Base-by-base conservation (phyloP, 2,329 filamentous ascomycete genomes). In the Falciphora oryzae region DNA sequence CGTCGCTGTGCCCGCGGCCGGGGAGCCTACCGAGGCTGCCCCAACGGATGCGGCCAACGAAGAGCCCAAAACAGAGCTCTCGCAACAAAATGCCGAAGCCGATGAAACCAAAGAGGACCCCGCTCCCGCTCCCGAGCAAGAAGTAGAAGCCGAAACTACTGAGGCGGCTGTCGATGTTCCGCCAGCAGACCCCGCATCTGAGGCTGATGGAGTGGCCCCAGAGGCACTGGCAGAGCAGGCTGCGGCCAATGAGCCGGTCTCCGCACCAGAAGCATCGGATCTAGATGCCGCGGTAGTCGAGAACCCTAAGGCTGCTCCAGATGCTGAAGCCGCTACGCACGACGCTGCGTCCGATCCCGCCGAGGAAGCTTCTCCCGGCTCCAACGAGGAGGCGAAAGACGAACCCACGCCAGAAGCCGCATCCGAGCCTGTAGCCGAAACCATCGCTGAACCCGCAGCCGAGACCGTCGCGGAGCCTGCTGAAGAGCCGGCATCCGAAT, bases 21-120 rank as follows among this genome's bases (percentile, higher is more conserved):
- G 78, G 5, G 78, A 81, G 0, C 76, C 79, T 50, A 81, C 69
- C 66, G 83, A 80, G 1, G 18, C n/a, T n/a, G 18, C 44, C 18
- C 38, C 38, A 22, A 22, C 38, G 4, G 76, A 78, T 67, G 81
- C 81, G 4, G 75, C 0, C 75, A 80, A 64, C 4, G 44, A 27
- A 25, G 60, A 61, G 60, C 27, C 27, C 38, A 32, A 25, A n/a
- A 50, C n/a, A 28, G 63, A 68, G 56, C 38, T 28, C 2, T 53
- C 44, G 6, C 2, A n/a, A 11, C 22, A n/a, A 11, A 25, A n/a
- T n/a, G 44, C 4, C 22, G 22, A 53, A 4, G 8, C 44, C 22
- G 44, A 53, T 5, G 44, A 11, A n/a, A 10, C 2, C 22, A n/a
- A 53, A 11, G 44, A n/a, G 44, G 44, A 25, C 44, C n/a, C 22